phyloP scores from a whole-genome alignment of 163 green algal species.

The Picocystis sp. region DNA sequence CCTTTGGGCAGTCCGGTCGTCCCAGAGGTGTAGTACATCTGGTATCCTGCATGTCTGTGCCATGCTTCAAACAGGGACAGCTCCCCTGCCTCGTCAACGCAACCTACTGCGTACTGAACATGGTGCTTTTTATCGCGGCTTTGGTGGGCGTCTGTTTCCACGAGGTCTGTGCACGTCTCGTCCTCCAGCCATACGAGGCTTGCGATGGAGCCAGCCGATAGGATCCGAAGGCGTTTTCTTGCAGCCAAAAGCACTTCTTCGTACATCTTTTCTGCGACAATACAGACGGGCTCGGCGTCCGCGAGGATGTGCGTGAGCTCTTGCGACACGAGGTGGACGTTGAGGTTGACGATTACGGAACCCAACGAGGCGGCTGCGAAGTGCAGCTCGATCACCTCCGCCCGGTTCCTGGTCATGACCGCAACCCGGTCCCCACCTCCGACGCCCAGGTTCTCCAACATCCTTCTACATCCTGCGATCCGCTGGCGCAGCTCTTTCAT shows the following conservation, averaged over 20 bases:
- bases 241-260: constrained; percentile 14
- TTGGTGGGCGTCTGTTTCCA: too few species aligned
- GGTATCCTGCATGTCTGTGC: constrained; percentile 14
- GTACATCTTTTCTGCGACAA: constrained; percentile 37
- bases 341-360: constrained; percentile 54
- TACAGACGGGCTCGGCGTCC: constrained; percentile 25
- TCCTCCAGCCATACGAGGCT: too few species aligned
- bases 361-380: constrained; percentile 51
- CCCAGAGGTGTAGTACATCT: constrained; percentile 64
- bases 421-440: not conserved
- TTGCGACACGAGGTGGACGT: constrained; percentile 43
- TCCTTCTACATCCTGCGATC: too few species aligned
- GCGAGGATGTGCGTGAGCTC: constrained; percentile 53
- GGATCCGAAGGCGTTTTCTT: not conserved
- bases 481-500: too few species aligned
- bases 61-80: too few species aligned
- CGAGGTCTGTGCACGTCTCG: too few species aligned
- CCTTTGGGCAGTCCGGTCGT: constrained; percentile 71
- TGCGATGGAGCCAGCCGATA: too few species aligned
- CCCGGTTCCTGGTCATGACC: constrained; percentile 8
- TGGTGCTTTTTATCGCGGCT: too few species aligned
- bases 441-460: too few species aligned
- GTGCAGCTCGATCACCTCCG: constrained; percentile 41
- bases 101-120: too few species aligned
- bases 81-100: too few species aligned